A percentile compares a stretch with the other conserved stretches of the same genome.
Evolutionary conservation across 2,329 filamentous ascomycete species (phyloP).

Genomic region (Ophioceras dolichostomum): DNA sequence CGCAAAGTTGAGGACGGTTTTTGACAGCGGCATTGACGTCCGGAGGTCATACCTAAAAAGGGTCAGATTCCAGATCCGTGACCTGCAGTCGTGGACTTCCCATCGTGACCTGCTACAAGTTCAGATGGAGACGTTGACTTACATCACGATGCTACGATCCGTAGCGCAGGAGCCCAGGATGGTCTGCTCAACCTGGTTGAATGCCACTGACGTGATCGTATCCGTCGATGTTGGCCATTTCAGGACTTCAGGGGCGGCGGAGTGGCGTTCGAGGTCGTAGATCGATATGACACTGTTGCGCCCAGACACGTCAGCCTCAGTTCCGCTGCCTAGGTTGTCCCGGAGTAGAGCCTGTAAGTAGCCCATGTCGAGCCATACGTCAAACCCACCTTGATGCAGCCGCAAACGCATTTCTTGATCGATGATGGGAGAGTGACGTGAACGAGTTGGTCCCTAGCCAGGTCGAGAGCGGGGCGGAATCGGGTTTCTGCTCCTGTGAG

Average conservation of each 20-base stretch:
- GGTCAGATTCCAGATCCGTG: too few relatives aligned
- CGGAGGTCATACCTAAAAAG: conserved; percentile 61
- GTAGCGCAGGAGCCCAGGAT: conserved; percentile 75
- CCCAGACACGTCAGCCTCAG: too few relatives aligned
- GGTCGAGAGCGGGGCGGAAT: conserved; percentile 60
- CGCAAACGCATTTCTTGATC: conserved; percentile 67
- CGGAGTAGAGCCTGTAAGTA: too few relatives aligned
- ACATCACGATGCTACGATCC: conserved; percentile 72
- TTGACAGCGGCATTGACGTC: conserved; percentile 70
- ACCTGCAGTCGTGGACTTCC: too few relatives aligned
- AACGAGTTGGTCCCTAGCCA: conserved; percentile 74
- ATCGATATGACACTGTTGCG: conserved; percentile 60
- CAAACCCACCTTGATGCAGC: conserved; percentile 49
- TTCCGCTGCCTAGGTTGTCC: too few relatives aligned
- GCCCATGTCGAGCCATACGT: too few relatives aligned
- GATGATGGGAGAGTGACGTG: conserved; percentile 72
- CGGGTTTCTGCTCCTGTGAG: conserved; percentile 67
- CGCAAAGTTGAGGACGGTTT: conserved; percentile 69
- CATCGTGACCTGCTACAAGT: neutral
- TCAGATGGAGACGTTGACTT: neutral
- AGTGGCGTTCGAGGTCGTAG: conserved; percentile 75
- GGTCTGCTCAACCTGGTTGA: conserved; percentile 91
- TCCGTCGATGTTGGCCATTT: conserved; percentile 82
- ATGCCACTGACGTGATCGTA: conserved; percentile 77
- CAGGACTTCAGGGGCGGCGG: conserved; percentile 69